phyloP scores from a whole-genome alignment of 2,329 filamentous ascomycete genomes.

The Monosporascus sp. region DNA sequence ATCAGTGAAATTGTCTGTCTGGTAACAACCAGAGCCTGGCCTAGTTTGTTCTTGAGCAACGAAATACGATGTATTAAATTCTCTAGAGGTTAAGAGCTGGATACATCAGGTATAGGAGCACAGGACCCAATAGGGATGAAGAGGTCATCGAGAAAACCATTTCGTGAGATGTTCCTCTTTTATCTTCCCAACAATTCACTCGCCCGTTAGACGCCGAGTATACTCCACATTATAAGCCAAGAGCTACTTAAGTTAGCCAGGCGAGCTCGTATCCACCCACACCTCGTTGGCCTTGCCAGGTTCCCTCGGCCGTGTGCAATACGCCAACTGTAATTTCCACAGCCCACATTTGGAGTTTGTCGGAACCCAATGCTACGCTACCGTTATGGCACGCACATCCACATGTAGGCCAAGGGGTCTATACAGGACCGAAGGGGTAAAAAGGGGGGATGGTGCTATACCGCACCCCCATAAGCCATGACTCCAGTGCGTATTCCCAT shows the following conservation, averaged over 20 bases:
- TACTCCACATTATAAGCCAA: conserved; percentile 1
- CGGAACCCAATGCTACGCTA: neutral
- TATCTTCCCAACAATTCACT: neutral
- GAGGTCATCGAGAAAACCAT: no score
- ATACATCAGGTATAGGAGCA: no score
- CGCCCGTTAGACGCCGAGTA: neutral
- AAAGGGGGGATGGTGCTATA: neutral
- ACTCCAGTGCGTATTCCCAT: neutral
- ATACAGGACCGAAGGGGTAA: neutral
- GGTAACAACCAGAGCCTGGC: no score
- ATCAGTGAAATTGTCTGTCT: neutral
- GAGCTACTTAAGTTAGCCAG: neutral
- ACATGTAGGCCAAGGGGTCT: neutral
- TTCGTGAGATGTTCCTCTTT: no score
- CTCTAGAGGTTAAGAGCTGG: no score
- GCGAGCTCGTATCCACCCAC: neutral
- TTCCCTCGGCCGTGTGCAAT: neutral
- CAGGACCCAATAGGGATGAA: no score
- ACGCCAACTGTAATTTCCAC: neutral
- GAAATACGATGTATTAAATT: no score
- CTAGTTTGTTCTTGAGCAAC: no score
- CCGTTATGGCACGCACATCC: neutral
- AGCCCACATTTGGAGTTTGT: neutral
- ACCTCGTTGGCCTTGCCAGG: neutral
- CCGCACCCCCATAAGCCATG: neutral